These are phyloP conservation scores for Psilocybe azurescens DNA, from an alignment of 768 basidiomycete species.

Conservation along the genomic window DNA sequence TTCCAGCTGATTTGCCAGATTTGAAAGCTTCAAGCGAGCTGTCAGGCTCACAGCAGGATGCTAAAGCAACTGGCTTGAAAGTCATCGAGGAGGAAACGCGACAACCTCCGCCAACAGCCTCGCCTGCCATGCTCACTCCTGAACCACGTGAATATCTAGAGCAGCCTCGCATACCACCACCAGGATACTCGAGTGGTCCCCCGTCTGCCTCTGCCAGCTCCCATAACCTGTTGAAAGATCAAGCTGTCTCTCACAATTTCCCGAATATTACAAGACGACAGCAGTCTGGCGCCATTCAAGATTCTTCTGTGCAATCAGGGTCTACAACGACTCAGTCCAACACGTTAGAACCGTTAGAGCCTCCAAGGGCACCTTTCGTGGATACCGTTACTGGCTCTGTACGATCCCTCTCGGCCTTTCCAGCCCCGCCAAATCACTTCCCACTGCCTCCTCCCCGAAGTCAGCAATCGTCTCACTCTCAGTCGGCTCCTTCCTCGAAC, in stretches of 20 bases:
- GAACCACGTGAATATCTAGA: constrained; percentile 11
- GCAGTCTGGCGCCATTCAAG: constrained; percentile 2
- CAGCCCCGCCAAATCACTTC: constrained; percentile 73
- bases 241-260: constrained; percentile 11
- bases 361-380: constrained; percentile 37
- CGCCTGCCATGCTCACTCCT: constrained; percentile 12
- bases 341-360: constrained; percentile 41
- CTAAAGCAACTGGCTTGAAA: constrained; percentile 12
- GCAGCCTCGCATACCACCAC: constrained; percentile 13
- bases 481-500: constrained; percentile 21
- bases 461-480: constrained; percentile 24
- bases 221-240: constrained; percentile 18
- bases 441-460: constrained; percentile 58
- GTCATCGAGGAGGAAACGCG: constrained; percentile 24
- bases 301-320: constrained; percentile 3
- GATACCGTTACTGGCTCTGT: constrained; percentile 57
- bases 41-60: background rate
- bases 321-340: constrained; percentile 25
- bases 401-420: constrained; percentile 77
- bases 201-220: constrained; percentile 23
- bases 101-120: constrained; percentile 6
- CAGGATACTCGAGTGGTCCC: constrained; percentile 19
- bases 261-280: constrained; percentile 15
- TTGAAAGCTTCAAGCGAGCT: constrained; percentile 19
- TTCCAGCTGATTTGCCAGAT: constrained; percentile 52